Conservation (phyloP, 2,329 filamentous ascomycete genomes). For the Phaeosphaeria sp. region DNA sequence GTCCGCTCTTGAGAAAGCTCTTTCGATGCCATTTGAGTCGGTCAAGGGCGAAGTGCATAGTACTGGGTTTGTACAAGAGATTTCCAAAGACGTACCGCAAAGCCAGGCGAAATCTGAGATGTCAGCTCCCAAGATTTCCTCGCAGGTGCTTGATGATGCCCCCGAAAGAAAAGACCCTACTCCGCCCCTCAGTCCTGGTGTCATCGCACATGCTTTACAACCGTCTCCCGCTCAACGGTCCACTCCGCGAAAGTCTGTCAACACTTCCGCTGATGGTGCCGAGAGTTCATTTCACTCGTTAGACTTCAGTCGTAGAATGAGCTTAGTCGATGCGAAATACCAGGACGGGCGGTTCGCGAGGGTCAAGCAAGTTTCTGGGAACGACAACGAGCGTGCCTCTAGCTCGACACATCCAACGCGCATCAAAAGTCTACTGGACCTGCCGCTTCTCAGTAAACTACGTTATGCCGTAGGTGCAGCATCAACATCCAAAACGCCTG, state of each 20-base stretch:
- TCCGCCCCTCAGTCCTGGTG: slow-evolving; percentile 50
- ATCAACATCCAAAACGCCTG: slow-evolving; percentile 23
- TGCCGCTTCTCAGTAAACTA: slow-evolving; percentile 41
- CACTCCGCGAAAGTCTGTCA: background rate
- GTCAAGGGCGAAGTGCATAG: slow-evolving; percentile 1
- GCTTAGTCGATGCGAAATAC: slow-evolving; percentile 61
- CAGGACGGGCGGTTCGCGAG: slow-evolving; percentile 54
- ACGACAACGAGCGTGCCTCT: background rate
- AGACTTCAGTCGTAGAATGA: slow-evolving; percentile 57
- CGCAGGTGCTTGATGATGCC: background rate
- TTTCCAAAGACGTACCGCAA: background rate
- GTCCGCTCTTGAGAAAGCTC: slow-evolving; percentile 37
- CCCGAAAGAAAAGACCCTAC: slow-evolving; percentile 28
- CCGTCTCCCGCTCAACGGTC: slow-evolving; percentile 41
- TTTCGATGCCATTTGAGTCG: slow-evolving; percentile 20
- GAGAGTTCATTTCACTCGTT: slow-evolving; percentile 60
- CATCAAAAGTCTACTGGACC: slow-evolving; percentile 30
- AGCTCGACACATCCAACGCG: slow-evolving; percentile 10
- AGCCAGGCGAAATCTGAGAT: background rate
- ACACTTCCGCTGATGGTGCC: slow-evolving; percentile 11
- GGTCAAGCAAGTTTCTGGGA: slow-evolving; percentile 14
- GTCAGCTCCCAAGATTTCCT: background rate
- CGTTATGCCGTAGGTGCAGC: slow-evolving; percentile 37
- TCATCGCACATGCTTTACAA: slow-evolving; percentile 56
- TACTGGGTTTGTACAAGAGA: slow-evolving; percentile 8